Conservation (phyloP, 257 asterid species). For the Salvia rosmarinus region DNA sequence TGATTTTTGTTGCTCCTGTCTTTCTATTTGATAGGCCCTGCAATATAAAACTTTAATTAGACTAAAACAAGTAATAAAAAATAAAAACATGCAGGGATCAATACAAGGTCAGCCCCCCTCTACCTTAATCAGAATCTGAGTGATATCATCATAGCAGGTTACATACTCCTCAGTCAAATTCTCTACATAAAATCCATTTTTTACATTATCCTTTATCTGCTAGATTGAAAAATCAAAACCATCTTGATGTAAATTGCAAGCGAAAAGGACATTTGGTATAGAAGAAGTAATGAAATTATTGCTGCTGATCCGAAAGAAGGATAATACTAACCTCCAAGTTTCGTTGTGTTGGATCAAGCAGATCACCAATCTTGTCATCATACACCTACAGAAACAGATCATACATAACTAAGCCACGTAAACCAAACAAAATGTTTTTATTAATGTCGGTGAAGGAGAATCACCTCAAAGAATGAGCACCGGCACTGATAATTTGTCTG, state of each 20-base stretch:
- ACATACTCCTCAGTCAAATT: slow-evolving; percentile 91
- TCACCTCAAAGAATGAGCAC: slow-evolving; percentile 97
- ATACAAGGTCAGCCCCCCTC: slow-evolving; percentile 15
- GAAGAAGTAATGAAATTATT: background rate
- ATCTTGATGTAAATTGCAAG: slow-evolving; percentile 2
- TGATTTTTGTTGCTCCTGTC: slow-evolving; percentile 81
- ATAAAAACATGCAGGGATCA: background rate
- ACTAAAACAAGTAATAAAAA: background rate
- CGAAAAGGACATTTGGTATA: background rate
- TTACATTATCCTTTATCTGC: slow-evolving; percentile 85
- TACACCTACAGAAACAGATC: slow-evolving; percentile 59
- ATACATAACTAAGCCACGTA: slow-evolving; percentile 20
- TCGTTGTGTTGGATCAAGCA: slow-evolving; percentile 83
- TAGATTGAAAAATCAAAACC: slow-evolving; percentile 25
- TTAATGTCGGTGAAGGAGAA: slow-evolving; percentile 1
- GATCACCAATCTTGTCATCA: slow-evolving; percentile 85
- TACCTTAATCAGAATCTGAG: slow-evolving; percentile 87
- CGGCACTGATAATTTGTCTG: slow-evolving; percentile 86
- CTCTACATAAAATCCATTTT: slow-evolving; percentile 86
- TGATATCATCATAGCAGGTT: slow-evolving; percentile 76
- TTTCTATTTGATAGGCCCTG: slow-evolving; percentile 94
- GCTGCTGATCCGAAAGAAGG: slow-evolving; percentile 12
- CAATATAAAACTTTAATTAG: slow-evolving; percentile 25
- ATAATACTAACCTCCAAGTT: slow-evolving; percentile 66
- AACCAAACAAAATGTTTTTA: slow-evolving; percentile 1